Evolutionary conservation across 2,329 filamentous ascomycete genomes (phyloP), one percentile per base, ranked within the genome.

Genomic region (Fusarium burgessii): DNA sequence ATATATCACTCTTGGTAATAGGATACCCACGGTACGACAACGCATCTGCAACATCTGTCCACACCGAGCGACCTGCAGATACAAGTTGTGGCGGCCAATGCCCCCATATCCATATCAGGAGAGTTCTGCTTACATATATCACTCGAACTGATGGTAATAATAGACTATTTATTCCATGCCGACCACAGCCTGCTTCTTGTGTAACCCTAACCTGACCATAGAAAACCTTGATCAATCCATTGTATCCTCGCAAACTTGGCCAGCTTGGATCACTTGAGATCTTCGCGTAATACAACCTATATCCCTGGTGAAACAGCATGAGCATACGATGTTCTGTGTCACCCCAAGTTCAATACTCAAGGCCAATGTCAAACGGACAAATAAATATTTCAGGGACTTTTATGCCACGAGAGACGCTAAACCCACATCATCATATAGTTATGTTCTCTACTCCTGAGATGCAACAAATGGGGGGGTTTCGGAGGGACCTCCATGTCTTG

Each of bases 41-140:
- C 57, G 45, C 71, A 58, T 57, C 63, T 63, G 41, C 43, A 49
- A 60, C 43, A 50, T 43, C 20, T 32, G 23, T 51, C 56, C 64
- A 62, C 64, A 62, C 64, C 63, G 54, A 62, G 68, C 70, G 59
- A 62, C 58, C 60, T 73, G 72, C 70, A 74, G 62, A 57, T 61
- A 38, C 42, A 49, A 46, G 62, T 51, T 25, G 29, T n/a, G 29
- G 47, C 25, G 29, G 38, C 38, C 27, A 63, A 70, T 63, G 68
- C 36, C 42, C 51, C 38, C 55, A 40, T 54, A 57, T 55, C 63
- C 68, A 36, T 45, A 71, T 71, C 68, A 55, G 46, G 64, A 69
- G 63, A 65, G 38, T 63, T 27, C 29, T 65, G 58, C 58, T 64
- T 68, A 66, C 47, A 50, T 51, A 50, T 40, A 62, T 41, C 38